phyloP scores from a whole-genome alignment of 129 eudicot species.

The Flaveria sonorensis region DNA sequence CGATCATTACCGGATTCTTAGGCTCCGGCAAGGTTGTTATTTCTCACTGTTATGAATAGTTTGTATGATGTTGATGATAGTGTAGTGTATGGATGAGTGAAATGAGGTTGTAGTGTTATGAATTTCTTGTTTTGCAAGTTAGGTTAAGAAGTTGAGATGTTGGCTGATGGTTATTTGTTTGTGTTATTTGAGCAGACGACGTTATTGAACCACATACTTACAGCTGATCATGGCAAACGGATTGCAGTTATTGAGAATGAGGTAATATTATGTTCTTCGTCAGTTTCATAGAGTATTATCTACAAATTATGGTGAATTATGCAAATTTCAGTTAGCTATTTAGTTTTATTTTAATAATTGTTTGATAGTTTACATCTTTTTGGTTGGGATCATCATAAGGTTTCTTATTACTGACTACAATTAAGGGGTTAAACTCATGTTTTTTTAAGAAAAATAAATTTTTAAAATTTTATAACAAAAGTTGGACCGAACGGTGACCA shows the following conservation, averaged over 20 bases:
- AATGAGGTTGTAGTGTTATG: background rate
- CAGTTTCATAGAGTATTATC: background rate
- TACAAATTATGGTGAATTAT: background rate
- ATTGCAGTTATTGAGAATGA: constrained; percentile 99
- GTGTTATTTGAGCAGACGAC: constrained; percentile 67
- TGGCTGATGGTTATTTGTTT: constrained; percentile 5
- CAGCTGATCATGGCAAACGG: constrained; percentile 95
- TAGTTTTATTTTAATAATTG: background rate
- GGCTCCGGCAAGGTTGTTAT: constrained; percentile 89
- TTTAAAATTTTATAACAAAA: background rate
- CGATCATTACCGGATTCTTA: constrained; percentile 95
- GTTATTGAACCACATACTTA: constrained; percentile 84
- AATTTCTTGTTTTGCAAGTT: background rate
- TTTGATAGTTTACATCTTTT: background rate
- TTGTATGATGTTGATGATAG: constrained; percentile 1
- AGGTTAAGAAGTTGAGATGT: constrained; percentile 7
- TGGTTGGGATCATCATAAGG: background rate
- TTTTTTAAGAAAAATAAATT: no score
- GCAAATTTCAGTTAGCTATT: background rate
- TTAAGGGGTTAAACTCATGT: no score
- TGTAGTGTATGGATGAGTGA: background rate
- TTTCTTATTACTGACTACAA: background rate
- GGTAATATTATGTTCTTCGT: constrained; percentile 45
- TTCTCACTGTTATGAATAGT: background rate
- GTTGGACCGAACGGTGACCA: background rate